A percentile compares a stretch with the other conserved stretches of the same genome.
phyloP scores from a whole-genome alignment of 257 asterid genomes.

The Solanum etuberosum region DNA sequence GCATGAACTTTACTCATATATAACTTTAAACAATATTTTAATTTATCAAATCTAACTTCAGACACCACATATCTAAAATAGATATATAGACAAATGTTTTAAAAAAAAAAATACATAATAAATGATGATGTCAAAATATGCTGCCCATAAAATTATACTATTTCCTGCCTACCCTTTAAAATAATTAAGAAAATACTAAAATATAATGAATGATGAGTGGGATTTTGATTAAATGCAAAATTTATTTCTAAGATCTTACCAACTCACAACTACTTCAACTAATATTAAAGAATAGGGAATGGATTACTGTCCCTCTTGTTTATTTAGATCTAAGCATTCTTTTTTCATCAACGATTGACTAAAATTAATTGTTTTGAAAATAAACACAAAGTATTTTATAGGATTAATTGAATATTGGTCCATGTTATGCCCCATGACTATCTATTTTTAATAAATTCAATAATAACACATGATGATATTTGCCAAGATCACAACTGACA shows the following conservation, averaged over 20 bases:
- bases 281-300: neutral
- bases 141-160: neutral
- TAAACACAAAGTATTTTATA: neutral
- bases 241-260: neutral
- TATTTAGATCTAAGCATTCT: neutral
- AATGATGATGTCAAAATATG: neutral
- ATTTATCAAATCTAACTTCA: neutral
- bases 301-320: neutral
- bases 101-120: neutral
- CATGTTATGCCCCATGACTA: neutral
- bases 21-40: neutral
- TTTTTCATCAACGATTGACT: neutral
- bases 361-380: neutral
- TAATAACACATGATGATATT: rapidly evolving
- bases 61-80: neutral
- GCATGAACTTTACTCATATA: too few relatives aligned
- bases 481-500: neutral
- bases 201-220: neutral
- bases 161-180: neutral
- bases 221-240: neutral
- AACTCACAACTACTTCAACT: neutral
- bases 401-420: neutral
- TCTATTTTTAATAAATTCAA: neutral
- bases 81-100: too few relatives aligned
- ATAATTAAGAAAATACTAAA: neutral